phyloP scores from a whole-genome alignment of 176 grass and related monocot species.

The Oryza glaberrima region DNA sequence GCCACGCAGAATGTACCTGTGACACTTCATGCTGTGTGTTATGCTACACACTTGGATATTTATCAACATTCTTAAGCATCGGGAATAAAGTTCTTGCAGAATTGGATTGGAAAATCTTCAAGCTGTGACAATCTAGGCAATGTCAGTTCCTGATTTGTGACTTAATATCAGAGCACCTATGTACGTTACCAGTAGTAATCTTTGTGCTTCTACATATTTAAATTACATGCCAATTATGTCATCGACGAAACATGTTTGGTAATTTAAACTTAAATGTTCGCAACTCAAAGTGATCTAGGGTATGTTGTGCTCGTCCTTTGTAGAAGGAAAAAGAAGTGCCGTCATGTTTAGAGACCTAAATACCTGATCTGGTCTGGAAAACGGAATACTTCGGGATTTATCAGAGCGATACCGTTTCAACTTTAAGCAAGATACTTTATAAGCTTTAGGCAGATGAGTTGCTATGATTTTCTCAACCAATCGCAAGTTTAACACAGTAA shows the following conservation, averaged over 20 bases:
- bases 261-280: background rate
- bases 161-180: background rate
- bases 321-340: background rate
- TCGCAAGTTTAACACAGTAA: constrained; percentile 18
- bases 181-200: background rate
- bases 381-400: background rate
- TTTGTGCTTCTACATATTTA: background rate
- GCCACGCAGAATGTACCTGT: constrained; percentile 16
- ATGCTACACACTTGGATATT: constrained; percentile 2
- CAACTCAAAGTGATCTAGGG: background rate
- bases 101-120: too few relatives aligned
- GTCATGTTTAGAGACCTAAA: background rate
- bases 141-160: background rate
- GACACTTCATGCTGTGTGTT: constrained; percentile 12
- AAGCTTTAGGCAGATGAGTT: background rate
- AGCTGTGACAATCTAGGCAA: too few relatives aligned
- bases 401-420: background rate
- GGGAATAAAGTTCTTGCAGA: background rate
- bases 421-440: background rate
- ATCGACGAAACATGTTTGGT: constrained; percentile 3
- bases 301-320: background rate
- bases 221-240: background rate
- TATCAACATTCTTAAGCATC: constrained; percentile 11
- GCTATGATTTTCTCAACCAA: constrained; percentile 22
- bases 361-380: background rate